phyloP scores from a whole-genome alignment of 306 rosid genomes.

The Rosa lucieae region DNA sequence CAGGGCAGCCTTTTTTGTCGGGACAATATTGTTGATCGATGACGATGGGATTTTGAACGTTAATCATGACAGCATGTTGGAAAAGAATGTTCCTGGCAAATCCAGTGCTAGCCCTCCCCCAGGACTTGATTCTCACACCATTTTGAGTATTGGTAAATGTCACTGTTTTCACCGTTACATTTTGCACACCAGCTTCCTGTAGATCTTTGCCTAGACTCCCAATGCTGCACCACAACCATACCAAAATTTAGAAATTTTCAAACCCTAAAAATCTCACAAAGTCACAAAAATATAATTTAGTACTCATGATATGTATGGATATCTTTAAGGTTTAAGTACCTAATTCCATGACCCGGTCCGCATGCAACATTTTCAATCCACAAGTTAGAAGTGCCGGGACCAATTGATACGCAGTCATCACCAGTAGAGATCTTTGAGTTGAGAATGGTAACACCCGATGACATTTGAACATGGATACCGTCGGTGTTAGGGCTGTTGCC shows the following conservation, averaged over 20 bases:
- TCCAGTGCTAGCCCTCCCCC: conserved; percentile 57
- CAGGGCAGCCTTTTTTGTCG: conserved; percentile 31
- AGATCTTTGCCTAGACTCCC: conserved; percentile 51
- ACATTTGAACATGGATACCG: conserved; percentile 61
- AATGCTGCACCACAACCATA: conserved; percentile 33
- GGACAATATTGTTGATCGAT: conserved; percentile 66
- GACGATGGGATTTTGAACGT: conserved; percentile 47
- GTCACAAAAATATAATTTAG: too few species aligned
- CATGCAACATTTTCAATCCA: conserved; percentile 58
- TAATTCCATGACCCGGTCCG: conserved; percentile 70
- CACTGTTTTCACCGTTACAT: conserved; percentile 47
- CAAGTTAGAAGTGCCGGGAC: conserved; percentile 52
- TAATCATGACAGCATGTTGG: conserved; percentile 32
- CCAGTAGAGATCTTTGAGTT: conserved; percentile 48
- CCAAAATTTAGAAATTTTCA: background rate
- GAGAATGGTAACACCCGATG: conserved; percentile 45
- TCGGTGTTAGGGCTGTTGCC: conserved; percentile 65
- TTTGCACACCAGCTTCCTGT: conserved; percentile 53
- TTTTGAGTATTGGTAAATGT: conserved; percentile 40
- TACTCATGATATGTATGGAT: background rate
- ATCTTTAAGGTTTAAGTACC: conserved; percentile 24
- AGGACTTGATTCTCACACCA: conserved; percentile 62
- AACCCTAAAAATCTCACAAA: background rate
- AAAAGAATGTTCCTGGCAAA: conserved; percentile 42
- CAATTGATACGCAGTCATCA: conserved; percentile 61